A percentile compares a stretch with the other conserved stretches of the same genome.
Conservation (phyloP, 2,329 filamentous ascomycete genomes). For the Fusarium xyrophilum region DNA sequence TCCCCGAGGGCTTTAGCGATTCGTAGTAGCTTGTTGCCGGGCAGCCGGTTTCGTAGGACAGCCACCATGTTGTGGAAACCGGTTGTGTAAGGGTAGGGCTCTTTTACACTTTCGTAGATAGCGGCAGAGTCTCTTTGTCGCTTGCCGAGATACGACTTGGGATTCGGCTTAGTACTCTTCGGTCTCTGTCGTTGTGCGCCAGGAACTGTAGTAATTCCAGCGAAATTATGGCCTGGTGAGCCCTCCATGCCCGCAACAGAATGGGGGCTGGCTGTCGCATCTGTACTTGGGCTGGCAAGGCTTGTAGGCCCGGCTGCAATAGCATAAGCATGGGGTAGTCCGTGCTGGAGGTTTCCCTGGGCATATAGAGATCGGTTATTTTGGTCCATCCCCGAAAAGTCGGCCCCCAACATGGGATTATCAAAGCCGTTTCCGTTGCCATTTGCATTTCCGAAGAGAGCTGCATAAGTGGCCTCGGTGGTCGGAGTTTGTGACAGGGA, state of each 20-base stretch:
- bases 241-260: slow-evolving; percentile 62
- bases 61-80: slow-evolving; percentile 89
- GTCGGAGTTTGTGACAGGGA: slow-evolving; percentile 52
- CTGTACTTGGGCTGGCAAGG: slow-evolving; percentile 69
- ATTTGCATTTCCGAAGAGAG: slow-evolving; percentile 60
- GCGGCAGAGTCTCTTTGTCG: slow-evolving; percentile 75
- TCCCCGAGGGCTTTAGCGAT: slow-evolving; percentile 89
- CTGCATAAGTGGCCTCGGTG: slow-evolving; percentile 50
- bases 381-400: slow-evolving; percentile 61
- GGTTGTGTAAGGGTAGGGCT: slow-evolving; percentile 88
- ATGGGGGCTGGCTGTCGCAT: slow-evolving; percentile 67
- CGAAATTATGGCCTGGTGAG: slow-evolving; percentile 52
- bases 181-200: slow-evolving; percentile 50
- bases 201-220: slow-evolving; percentile 37
- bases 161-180: slow-evolving; percentile 52
- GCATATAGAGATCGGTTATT: slow-evolving; percentile 56
- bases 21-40: slow-evolving; percentile 75
- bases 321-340: slow-evolving; percentile 69
- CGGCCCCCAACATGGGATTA: slow-evolving; percentile 56
- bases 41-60: slow-evolving; percentile 79
- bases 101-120: slow-evolving; percentile 87
- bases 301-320: slow-evolving; percentile 69
- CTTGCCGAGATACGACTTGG: slow-evolving; percentile 63
- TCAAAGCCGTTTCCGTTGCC: slow-evolving; percentile 59
- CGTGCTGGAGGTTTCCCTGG: slow-evolving; percentile 67